A percentile compares a stretch with the other conserved stretches of the same genome.
These are phyloP conservation scores for cucumber (Cucumis sativus) DNA, from an alignment of 306 rosid species.

Conservation along the genomic window Cucumber_9930_V3 NC_026661.2:2486001-2486500, in stretches of 20 bases:
- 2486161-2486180: not conserved
- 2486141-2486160: not conserved
- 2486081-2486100: not conserved
- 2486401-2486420: not conserved
- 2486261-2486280: conserved; percentile 55
- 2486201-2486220: not conserved
- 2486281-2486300: conserved; percentile 56
- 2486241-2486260: conserved; percentile 54
- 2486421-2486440: conserved; percentile 1
- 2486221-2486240: conserved; percentile 23
- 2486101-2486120: not conserved
- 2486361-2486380: conserved; percentile 2
- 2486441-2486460: conserved; percentile 2
- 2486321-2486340: conserved; percentile 10
- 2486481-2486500: not conserved
- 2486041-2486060: not conserved
- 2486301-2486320: conserved; percentile 33
- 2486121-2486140: conserved; percentile 1
- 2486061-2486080: not conserved
- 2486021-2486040: conserved; percentile 10
- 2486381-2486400: not conserved
- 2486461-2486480: not conserved
- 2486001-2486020: not conserved
- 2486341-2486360: not conserved
- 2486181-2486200: not conserved